These are phyloP conservation scores for Sporobolomyces roseus DNA, from an alignment of 768 basidiomycete species.

Conservation along the genomic window DNA sequence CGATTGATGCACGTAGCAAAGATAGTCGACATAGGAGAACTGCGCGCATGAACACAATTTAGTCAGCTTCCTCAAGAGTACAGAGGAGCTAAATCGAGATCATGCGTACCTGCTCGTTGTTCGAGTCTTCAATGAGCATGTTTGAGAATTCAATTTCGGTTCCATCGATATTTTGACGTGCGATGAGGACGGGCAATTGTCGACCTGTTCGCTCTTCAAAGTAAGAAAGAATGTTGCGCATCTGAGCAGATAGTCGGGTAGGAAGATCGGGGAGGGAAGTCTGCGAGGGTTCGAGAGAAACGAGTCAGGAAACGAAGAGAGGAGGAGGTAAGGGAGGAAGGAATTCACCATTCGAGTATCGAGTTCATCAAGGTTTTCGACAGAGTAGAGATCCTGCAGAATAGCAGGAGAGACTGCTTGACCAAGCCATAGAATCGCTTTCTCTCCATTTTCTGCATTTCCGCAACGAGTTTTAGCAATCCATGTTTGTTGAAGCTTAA, in stretches of 20 bases:
- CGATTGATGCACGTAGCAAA: constrained; percentile 52
- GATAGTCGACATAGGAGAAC: constrained; percentile 45
- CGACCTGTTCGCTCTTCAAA: constrained; percentile 51
- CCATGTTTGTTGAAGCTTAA: neutral
- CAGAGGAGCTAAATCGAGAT: neutral
- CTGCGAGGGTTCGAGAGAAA: constrained; percentile 51
- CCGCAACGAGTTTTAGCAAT: neutral
- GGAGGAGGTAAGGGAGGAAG: neutral
- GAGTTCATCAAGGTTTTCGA: constrained; percentile 69
- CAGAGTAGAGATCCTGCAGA: constrained; percentile 74
- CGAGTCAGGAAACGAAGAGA: neutral
- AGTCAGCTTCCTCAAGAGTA: neutral
- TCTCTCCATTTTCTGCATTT: constrained; percentile 74
- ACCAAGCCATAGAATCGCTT: constrained; percentile 87
- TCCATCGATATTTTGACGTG: constrained; percentile 86
- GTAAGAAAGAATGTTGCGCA: constrained; percentile 73
- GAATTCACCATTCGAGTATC: constrained; percentile 64
- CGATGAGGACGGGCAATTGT: constrained; percentile 58
- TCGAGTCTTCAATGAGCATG: constrained; percentile 94
- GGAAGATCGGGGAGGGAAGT: constrained; percentile 65
- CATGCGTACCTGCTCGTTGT: constrained; percentile 61
- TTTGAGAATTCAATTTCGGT: constrained; percentile 92
- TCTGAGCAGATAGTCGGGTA: constrained; percentile 73
- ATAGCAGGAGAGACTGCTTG: constrained; percentile 73
- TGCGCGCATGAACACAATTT: neutral